Base-by-base conservation (phyloP, 202 grass and related monocot genomes). In the Musa balbisiana region DNA sequence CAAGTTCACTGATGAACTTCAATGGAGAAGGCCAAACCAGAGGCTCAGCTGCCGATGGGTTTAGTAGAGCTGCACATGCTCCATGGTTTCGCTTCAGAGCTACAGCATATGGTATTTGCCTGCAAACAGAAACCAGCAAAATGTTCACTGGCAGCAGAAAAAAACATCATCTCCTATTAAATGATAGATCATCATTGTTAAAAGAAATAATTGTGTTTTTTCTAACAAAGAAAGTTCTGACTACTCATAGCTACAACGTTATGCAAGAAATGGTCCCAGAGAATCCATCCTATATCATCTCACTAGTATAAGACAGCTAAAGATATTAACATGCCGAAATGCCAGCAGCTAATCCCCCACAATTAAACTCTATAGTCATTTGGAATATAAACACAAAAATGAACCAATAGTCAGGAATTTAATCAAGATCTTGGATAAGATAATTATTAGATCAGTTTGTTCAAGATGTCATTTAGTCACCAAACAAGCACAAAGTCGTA, bases 1-100 rank as follows among this genome's bases (percentile, higher is more conserved):
- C 58, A 59, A 80, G 78, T 64, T 80, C 78, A 19, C 56, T 73
- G 55, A 80, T 80, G 21, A 49, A 80, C 49, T 80, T 80, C 14
- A 80, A 21, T 64, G 78, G 69, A 80, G 69, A 80, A 64, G 78
- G 78, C 78, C 78, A 73, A 62, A 80, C 78, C 43, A 80, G 78
- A 64, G 78, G 78, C 55, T 80, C 78, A 53, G 78, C 49, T 55
- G 78, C 69, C 3, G 55, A 73, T 80, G 78, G 78, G 49, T 80
- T 80, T 23, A 80, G 23, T 21, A 80, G 56, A 80, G 69, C 52
- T 52, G 58, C 78, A 65, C 78, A 80, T 20, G 56, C 49, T 63
- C 69, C 69, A 73, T 73, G 56, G 8, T 73, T 72, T 59, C 49
- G 56, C 56, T 73, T 72, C 20, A 80, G n/a, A 63, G 78, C 78